A percentile compares a stretch with the other conserved stretches of the same genome.
Evolutionary conservation across 108 stramenopile species (phyloP).

Genomic region (Cyclotella choctawhatcheeana): DNA sequence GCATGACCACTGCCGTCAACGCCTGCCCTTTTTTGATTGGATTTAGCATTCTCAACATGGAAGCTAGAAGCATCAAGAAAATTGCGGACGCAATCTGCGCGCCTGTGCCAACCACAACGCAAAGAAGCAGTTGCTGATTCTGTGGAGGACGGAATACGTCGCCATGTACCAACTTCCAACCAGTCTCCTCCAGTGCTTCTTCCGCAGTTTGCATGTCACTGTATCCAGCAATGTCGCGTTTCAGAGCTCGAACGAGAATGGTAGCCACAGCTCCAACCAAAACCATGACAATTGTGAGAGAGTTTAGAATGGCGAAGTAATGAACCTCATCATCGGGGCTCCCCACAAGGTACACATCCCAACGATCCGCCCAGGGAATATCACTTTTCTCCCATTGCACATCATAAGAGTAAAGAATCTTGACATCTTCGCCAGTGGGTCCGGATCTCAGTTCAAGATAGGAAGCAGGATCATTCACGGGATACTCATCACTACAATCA

Average conservation of each 20-base stretch:
- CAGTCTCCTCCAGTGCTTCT: conserved; percentile 97
- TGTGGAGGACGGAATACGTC: conserved; percentile 96
- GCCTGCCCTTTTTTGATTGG: conserved; percentile 97
- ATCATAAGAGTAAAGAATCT: conserved; percentile 91
- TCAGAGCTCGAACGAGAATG: conserved; percentile 91
- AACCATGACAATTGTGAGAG: conserved; percentile 93
- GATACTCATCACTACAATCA: conserved; percentile 17
- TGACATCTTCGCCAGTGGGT: conserved; percentile 45
- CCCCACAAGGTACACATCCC: conserved; percentile 98
- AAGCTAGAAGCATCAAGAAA: conserved; percentile 90
- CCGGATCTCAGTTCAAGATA: conserved; percentile 55
- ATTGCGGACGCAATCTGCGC: conserved; percentile 90
- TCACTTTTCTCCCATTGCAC: conserved; percentile 87
- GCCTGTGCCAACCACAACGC: conserved; percentile 92
- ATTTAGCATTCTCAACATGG: conserved; percentile 93
- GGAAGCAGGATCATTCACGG: conserved; percentile 54
- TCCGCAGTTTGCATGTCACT: conserved; percentile 92
- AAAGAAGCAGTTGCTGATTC: conserved; percentile 85
- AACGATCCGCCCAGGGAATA: conserved; percentile 96
- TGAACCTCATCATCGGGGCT: conserved; percentile 97
- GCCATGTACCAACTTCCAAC: conserved; percentile 98
- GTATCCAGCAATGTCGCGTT: conserved; percentile 88
- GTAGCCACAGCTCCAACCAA: conserved; percentile 95
- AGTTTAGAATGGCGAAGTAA: conserved; percentile 94
- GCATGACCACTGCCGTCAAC: conserved; percentile 95